A percentile compares a stretch with the other conserved stretches of the same genome.
Evolutionary conservation across 1,284 basidiomycete species (phyloP).

Genomic region (Cutaneotrichosporon spelunceum): DNA sequence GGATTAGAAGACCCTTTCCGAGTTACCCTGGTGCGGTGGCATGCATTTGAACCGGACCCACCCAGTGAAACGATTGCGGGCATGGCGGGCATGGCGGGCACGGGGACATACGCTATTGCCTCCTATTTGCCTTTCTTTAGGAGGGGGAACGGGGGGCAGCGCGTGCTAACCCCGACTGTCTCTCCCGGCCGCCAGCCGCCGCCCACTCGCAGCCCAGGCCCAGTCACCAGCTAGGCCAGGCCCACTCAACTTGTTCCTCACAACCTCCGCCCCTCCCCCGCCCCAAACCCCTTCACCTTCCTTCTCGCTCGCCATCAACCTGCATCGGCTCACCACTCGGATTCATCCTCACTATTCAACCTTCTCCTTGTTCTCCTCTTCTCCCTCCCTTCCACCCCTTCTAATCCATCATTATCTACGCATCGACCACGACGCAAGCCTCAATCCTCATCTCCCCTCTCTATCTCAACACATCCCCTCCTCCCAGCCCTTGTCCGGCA

Average conservation of each 20-base stretch:
- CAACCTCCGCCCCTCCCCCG: not conserved
- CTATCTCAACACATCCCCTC: not conserved
- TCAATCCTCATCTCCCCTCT: not conserved
- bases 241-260: not conserved
- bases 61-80: not conserved
- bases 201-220: not conserved
- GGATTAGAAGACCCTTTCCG: too few species aligned
- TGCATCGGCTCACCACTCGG: constrained; percentile 2
- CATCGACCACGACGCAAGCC: not conserved
- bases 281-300: not conserved
- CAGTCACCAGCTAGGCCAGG: not conserved
- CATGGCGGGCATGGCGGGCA: not conserved
- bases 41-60: not conserved
- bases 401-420: not conserved
- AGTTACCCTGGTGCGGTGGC: not conserved
- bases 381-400: not conserved
- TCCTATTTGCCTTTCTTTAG: not conserved
- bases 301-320: not conserved
- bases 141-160: too few species aligned
- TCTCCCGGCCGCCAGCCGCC: too few species aligned
- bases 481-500: not conserved
- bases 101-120: too few species aligned
- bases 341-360: not conserved
- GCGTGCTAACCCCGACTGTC: too few species aligned
- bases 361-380: constrained; percentile 1